These are phyloP conservation scores for Aspergillus quadrilineatus DNA, from an alignment of 2,329 filamentous ascomycete genomes.

Conservation along the genomic window DNA sequence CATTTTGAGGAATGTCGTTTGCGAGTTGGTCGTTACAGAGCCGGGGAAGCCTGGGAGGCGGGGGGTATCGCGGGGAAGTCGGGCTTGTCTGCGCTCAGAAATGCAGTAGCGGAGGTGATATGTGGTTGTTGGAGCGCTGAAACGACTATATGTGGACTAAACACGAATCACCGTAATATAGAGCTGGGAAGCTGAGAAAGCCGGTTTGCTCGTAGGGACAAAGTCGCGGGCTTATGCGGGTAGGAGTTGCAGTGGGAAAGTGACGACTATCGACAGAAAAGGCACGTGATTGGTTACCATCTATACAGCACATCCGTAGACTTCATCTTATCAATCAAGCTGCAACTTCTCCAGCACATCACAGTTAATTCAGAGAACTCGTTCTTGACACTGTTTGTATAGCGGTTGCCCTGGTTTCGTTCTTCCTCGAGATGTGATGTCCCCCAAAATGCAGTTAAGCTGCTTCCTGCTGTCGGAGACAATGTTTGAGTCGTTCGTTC, in stretches of 20 bases:
- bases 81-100: background rate
- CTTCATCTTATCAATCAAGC: background rate
- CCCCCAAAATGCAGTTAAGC: constrained; percentile 10
- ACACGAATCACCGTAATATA: background rate
- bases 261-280: background rate
- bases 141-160: background rate
- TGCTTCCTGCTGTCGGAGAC: background rate
- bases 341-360: background rate
- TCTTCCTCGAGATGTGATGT: background rate
- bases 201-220: background rate
- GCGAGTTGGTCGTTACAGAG: background rate
- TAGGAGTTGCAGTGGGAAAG: background rate
- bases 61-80: constrained; percentile 11
- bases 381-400: constrained; percentile 1
- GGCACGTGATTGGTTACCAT: constrained; percentile 7
- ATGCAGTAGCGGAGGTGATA: background rate
- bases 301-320: background rate
- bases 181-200: background rate
- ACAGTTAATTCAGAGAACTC: background rate
- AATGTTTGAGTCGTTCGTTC: constrained; percentile 7
- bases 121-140: background rate
- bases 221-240: background rate
- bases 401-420: background rate
- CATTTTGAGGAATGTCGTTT: constrained; percentile 42
- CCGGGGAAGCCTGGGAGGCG: constrained; percentile 5